These are phyloP conservation scores for Citrus hindsii DNA, from an alignment of 345 rosid species.

Conservation along the genomic window DNA sequence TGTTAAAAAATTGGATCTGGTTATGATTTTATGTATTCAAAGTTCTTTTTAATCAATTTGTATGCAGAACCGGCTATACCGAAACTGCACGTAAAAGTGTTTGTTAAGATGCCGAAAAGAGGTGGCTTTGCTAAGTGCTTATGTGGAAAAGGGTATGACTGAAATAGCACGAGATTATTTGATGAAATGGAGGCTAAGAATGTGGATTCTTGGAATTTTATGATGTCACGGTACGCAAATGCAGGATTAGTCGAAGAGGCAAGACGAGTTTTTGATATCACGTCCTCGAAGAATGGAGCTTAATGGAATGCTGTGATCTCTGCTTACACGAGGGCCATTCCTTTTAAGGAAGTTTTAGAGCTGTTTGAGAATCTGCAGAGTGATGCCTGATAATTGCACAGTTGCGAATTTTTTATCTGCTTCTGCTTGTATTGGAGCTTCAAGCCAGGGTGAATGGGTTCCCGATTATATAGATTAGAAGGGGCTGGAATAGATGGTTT, in stretches of 20 bases:
- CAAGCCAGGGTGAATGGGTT: conserved; percentile 47
- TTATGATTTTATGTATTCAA: conserved; percentile 30
- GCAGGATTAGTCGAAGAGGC: conserved; percentile 38
- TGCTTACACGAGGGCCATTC: conserved; percentile 29
- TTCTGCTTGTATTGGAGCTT: conserved; percentile 45
- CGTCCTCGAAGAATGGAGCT: conserved; percentile 39
- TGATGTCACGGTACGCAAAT: conserved; percentile 40
- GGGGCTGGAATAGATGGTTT: conserved; percentile 31
- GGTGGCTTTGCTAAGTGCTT: conserved; percentile 43
- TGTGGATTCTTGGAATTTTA: conserved; percentile 50
- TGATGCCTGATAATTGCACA: conserved; percentile 37
- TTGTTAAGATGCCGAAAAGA: conserved; percentile 42
- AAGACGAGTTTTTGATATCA: conserved; percentile 25
- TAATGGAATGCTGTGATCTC: conserved; percentile 36
- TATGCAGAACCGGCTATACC: conserved; percentile 30
- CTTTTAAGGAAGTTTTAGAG: conserved; percentile 31
- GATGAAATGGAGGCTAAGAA: conserved; percentile 46
- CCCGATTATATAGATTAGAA: conserved; percentile 36
- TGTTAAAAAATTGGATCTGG: conserved; percentile 29
- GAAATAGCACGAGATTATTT: conserved; percentile 36
- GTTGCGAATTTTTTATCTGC: conserved; percentile 43
- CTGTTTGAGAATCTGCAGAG: conserved; percentile 41
- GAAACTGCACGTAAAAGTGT: conserved; percentile 31
- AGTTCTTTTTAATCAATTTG: conserved; percentile 36
- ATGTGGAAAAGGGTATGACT: conserved; percentile 28